A percentile compares a stretch with the other conserved stretches of the same genome.
phyloP scores from a whole-genome alignment of 192 early-diverging fungal species.

The Rhizoclosmatium sp. region DNA sequence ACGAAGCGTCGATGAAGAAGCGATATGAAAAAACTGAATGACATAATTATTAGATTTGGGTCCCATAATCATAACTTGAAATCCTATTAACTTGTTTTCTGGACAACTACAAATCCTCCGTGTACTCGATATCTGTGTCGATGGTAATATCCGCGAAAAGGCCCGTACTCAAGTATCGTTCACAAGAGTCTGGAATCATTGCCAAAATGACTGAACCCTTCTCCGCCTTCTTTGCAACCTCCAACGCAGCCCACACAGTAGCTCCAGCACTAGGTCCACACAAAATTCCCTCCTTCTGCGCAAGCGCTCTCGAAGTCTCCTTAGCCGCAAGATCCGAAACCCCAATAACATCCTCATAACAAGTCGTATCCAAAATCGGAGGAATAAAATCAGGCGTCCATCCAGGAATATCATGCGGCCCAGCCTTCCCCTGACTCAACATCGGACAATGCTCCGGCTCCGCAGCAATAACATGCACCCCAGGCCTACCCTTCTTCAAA shows the following conservation, averaged over 20 bases:
- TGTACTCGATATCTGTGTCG: conserved; percentile 22
- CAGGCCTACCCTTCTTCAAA: conserved; percentile 35
- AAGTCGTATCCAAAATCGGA: conserved; percentile 28
- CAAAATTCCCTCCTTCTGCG: conserved; percentile 48
- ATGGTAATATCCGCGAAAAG: conserved; percentile 46
- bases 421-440: conserved; percentile 13
- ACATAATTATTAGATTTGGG: no score
- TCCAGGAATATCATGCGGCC: conserved; percentile 43
- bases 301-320: conserved; percentile 35
- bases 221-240: conserved; percentile 38
- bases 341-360: conserved; percentile 15
- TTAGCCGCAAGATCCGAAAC: conserved; percentile 42
- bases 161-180: conserved; percentile 44
- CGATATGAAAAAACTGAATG: no score
- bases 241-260: conserved; percentile 34
- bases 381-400: conserved; percentile 49
- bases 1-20: no score
- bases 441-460: conserved; percentile 39
- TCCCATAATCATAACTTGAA: no score
- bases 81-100: no score
- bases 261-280: conserved; percentile 44
- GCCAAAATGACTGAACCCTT: conserved; percentile 36
- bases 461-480: conserved; percentile 35
- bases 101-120: no score
- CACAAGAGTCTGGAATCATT: conserved; percentile 46